These are phyloP conservation scores for Auricularia sp. DNA, from an alignment of 768 basidiomycete genomes.

Conservation along the genomic window DNA sequence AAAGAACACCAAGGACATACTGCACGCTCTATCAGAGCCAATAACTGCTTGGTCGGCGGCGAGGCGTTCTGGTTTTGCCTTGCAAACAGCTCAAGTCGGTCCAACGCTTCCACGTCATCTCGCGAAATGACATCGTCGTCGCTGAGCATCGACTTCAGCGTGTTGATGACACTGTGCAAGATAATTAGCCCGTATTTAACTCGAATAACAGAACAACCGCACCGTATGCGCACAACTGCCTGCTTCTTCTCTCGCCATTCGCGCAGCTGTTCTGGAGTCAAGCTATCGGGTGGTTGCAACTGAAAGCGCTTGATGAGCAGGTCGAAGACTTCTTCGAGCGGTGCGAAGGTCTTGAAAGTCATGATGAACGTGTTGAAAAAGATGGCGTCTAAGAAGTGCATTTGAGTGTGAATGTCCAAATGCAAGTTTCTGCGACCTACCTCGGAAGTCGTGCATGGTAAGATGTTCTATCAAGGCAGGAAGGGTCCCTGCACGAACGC, in stretches of 20 bases:
- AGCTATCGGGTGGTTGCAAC: constrained; percentile 60
- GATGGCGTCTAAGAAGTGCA: constrained; percentile 46
- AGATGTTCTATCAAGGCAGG: constrained; percentile 79
- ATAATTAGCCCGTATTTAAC: constrained; percentile 4
- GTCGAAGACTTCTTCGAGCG: constrained; percentile 71
- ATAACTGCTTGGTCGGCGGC: constrained; percentile 65
- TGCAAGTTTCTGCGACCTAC: constrained; percentile 31
- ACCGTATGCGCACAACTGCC: constrained; percentile 81
- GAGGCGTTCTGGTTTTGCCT: constrained; percentile 39
- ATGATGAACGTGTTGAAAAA: constrained; percentile 88
- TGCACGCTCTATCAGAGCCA: constrained; percentile 65
- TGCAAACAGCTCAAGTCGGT: constrained; percentile 73
- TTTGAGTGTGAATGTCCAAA: background rate
- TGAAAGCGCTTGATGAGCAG: constrained; percentile 72
- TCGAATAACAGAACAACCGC: constrained; percentile 17
- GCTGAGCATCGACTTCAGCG: constrained; percentile 79
- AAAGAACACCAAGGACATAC: constrained; percentile 37
- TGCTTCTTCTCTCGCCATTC: constrained; percentile 85
- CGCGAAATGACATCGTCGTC: constrained; percentile 70
- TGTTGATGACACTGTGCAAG: constrained; percentile 71
- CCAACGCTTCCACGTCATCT: constrained; percentile 74
- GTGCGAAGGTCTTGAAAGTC: constrained; percentile 93
- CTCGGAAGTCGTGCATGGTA: constrained; percentile 82
- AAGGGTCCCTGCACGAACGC: constrained; percentile 79
- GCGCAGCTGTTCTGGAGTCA: constrained; percentile 50